Conservation (phyloP, 2,329 filamentous ascomycete species). For the Colletotrichum lindemuthianum region DNA sequence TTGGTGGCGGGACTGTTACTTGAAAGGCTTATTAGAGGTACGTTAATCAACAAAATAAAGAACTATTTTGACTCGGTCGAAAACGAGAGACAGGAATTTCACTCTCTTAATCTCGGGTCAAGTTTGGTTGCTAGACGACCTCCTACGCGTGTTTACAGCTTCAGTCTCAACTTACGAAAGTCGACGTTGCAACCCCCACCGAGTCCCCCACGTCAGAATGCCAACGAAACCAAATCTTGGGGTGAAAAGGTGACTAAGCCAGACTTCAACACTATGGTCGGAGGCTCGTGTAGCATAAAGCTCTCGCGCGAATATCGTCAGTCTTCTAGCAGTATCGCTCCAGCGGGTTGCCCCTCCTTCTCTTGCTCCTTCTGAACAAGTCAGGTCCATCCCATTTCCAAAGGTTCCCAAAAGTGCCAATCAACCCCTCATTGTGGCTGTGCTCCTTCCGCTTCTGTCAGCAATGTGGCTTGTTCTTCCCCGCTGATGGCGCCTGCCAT, state of each 20-base stretch:
- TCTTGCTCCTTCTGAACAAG: slow-evolving; percentile 17
- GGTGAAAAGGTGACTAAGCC: slow-evolving; percentile 1
- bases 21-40: too few species aligned
- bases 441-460: slow-evolving; percentile 1
- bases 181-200: slow-evolving; percentile 6
- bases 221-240: too few species aligned
- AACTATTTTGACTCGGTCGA: too few species aligned
- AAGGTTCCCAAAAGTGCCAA: slow-evolving; percentile 29
- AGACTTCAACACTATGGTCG: not conserved
- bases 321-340: not conserved
- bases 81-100: too few species aligned
- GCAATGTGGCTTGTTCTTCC: slow-evolving; percentile 1
- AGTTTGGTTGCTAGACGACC: too few species aligned
- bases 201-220: not conserved
- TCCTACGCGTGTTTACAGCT: too few species aligned
- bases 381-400: slow-evolving; percentile 17
- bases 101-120: too few species aligned
- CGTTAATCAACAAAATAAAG: too few species aligned
- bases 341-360: slow-evolving; percentile 17
- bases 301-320: slow-evolving; percentile 4
- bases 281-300: not conserved
- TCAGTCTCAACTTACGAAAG: not conserved
- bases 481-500: not conserved
- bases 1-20: too few species aligned
- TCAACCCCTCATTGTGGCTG: slow-evolving; percentile 32